Percentiles rank a stretch among this genome's conserved stretches.
Evolutionary conservation across 768 basidiomycete genomes (phyloP).

Genomic region (Cubamyces sp.): DNA sequence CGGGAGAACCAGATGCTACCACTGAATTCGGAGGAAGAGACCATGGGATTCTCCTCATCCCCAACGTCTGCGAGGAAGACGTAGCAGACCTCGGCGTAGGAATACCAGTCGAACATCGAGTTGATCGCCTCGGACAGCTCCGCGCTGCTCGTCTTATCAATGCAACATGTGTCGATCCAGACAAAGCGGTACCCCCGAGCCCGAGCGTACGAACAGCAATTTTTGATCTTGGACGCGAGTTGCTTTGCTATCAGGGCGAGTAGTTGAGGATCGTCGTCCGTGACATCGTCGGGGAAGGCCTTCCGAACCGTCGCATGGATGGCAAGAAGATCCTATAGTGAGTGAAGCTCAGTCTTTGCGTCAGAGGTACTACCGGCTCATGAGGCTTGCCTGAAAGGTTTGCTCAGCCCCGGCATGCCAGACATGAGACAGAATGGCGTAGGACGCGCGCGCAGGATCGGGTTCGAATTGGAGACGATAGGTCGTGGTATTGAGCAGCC

Average conservation of each 20-base stretch:
- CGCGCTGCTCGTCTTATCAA: too few relatives aligned
- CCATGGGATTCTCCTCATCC: not conserved
- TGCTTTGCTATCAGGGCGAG: too few relatives aligned
- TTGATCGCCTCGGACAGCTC: too few relatives aligned
- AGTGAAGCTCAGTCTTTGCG: too few relatives aligned
- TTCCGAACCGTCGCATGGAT: too few relatives aligned
- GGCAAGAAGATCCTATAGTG: too few relatives aligned
- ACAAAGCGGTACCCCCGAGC: not conserved
- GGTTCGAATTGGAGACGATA: not conserved
- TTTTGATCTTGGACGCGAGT: too few relatives aligned
- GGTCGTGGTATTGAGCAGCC: conserved; percentile 1
- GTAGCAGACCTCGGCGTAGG: not conserved
- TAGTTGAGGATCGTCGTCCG: too few relatives aligned
- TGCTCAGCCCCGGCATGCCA: not conserved
- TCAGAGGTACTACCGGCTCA: too few relatives aligned
- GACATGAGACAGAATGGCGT: not conserved
- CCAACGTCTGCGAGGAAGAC: not conserved
- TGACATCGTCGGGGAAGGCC: too few relatives aligned
- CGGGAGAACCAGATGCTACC: not conserved
- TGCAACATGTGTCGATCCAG: not conserved
- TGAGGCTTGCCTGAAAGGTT: not conserved
- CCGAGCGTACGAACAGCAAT: too few relatives aligned
- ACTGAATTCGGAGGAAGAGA: not conserved
- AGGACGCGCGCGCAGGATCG: not conserved
- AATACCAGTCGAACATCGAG: conserved; percentile 1